Conservation (phyloP, 1,284 basidiomycete species). For the Tylopilus sp. region DNA sequence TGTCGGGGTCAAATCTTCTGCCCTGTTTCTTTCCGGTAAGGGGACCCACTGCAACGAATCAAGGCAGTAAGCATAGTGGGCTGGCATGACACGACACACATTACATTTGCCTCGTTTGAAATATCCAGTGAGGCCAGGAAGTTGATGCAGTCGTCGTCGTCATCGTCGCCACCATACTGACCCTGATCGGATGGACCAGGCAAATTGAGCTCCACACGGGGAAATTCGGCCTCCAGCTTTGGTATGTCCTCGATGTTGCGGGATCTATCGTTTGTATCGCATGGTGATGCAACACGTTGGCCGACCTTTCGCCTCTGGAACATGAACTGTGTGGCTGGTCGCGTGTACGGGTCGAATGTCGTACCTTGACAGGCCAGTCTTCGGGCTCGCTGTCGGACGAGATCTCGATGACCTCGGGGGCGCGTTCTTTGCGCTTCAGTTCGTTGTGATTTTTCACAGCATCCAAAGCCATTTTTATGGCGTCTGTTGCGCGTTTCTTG, state of each 20-base stretch:
- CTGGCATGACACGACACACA: background rate
- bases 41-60: slow-evolving; percentile 24
- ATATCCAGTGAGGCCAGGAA: slow-evolving; percentile 30
- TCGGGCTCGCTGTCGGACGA: slow-evolving; percentile 35
- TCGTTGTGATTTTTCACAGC: slow-evolving; percentile 4
- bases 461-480: slow-evolving; percentile 18
- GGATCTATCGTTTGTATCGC: background rate
- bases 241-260: background rate
- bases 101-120: slow-evolving; percentile 33
- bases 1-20: slow-evolving; percentile 32
- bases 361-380: slow-evolving; percentile 21
- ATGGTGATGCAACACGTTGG: background rate
- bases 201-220: background rate
- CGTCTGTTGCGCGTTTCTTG: slow-evolving; percentile 25
- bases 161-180: slow-evolving; percentile 3
- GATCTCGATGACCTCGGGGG: slow-evolving; percentile 26
- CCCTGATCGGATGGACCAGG: background rate
- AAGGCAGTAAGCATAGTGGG: slow-evolving; percentile 9
- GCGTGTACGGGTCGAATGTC: background rate
- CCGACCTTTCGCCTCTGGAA: slow-evolving; percentile 24
- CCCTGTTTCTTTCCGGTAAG: slow-evolving; percentile 30
- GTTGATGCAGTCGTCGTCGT: slow-evolving; percentile 27
- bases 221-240: slow-evolving; percentile 9
- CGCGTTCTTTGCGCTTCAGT: slow-evolving; percentile 27
- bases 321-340: background rate